Base-by-base conservation (phyloP, 306 rosid genomes). In the Psophocarpus tetragonolobus region DNA sequence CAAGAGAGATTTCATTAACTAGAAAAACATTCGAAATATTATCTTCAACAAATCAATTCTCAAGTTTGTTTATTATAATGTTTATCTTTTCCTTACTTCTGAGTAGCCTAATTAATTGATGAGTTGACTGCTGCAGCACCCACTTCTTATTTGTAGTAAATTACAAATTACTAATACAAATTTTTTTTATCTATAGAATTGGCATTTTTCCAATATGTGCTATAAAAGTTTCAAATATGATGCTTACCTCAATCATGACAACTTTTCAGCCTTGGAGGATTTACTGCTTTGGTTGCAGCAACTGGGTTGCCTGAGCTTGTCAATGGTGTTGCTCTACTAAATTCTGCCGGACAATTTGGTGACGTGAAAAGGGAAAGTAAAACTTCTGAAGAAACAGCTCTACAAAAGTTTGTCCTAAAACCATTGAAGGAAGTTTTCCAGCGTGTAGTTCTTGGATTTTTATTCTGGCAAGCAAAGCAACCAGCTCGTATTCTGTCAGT, bases 381-480 rank as follows among this genome's bases (percentile, higher is more conserved):
- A 54, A 68, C 83, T 67, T 72, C 99, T 71, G 88, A 88, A 72
- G 97, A 92, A 90, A 82, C 91, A 6, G 4, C 82, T 71, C 38
- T 88, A 0, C 91, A 86, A 82, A 95, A 88, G 87, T 75, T 83
- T 71, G 13, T 92, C 36, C 27, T 86, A 47, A 95, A 91, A 80
- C 97, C 97, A 17, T 45, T 95, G 84, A 90, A 91, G 91, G 96
- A 92, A 74, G 71, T 83, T 73, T 91, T 95, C 73, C 99, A 91
- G 87, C 89, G 97, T 32, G 56, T 91, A 24, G 90, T 88, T 80
- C 97, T 92, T 74, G 97, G 97, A 39, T 74, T 95, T 82, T 76
- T 92, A 76, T 92, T 95, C 89, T 92, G 99, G 97, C 99, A 92
- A 84, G 80, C 97, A 44, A 95, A 91, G 88, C 97, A 91, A 79